phyloP scores from a whole-genome alignment of 2,329 filamentous ascomycete species.

The Fonsecaea erecta region DNA sequence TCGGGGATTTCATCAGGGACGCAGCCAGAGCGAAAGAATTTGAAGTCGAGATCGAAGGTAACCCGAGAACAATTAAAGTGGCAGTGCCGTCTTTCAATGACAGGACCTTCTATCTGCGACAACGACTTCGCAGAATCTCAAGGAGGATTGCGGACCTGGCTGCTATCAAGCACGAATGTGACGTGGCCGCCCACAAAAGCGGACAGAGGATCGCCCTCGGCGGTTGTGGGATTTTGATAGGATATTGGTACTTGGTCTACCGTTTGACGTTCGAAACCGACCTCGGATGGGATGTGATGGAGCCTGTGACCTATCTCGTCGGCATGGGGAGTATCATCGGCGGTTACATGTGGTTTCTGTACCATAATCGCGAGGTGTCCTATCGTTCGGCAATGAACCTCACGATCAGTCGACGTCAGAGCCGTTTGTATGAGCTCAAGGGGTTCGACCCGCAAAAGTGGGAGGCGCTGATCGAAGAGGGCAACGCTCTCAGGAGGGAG shows the following conservation, averaged over 20 bases:
- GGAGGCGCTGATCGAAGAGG: slow-evolving; percentile 79
- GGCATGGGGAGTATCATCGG: slow-evolving; percentile 85
- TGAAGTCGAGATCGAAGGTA: slow-evolving; percentile 78
- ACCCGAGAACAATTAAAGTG: slow-evolving; percentile 70
- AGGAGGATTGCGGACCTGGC: slow-evolving; percentile 70
- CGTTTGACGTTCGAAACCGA: slow-evolving; percentile 70
- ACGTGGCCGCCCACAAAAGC: slow-evolving; percentile 73
- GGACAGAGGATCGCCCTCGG: slow-evolving; percentile 80
- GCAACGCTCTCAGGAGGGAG: slow-evolving; percentile 75
- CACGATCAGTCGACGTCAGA: slow-evolving; percentile 78
- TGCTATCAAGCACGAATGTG: slow-evolving; percentile 79
- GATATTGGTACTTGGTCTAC: slow-evolving; percentile 85
- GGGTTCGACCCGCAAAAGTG: slow-evolving; percentile 78
- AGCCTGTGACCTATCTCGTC: slow-evolving; percentile 61
- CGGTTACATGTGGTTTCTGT: slow-evolving; percentile 92
- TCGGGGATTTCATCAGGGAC: slow-evolving; percentile 92
- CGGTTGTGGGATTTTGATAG: slow-evolving; percentile 72
- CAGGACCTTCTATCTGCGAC: slow-evolving; percentile 84
- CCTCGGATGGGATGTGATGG: slow-evolving; percentile 77
- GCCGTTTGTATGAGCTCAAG: slow-evolving; percentile 72
- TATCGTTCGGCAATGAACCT: slow-evolving; percentile 87
- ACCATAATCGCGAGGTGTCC: slow-evolving; percentile 85
- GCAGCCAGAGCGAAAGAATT: slow-evolving; percentile 85
- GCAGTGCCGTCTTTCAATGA: slow-evolving; percentile 87
- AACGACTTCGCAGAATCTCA: slow-evolving; percentile 73